Evolutionary conservation across 768 basidiomycete genomes (phyloP).

Genomic region (Postia placenta): DNA sequence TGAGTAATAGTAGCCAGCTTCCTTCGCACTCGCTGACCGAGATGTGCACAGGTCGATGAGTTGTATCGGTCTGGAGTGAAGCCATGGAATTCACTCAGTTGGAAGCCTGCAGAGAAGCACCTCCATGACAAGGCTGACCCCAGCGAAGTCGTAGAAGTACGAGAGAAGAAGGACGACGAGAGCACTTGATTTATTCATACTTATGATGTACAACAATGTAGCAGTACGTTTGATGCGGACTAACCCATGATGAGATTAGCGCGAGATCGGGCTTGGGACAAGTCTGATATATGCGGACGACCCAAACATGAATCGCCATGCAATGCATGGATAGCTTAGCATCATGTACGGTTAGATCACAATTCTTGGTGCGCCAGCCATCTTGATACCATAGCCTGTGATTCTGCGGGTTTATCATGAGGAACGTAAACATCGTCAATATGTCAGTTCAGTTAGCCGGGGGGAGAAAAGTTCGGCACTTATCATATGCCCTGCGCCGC

Average conservation of each 20-base stretch:
- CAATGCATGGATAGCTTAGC: not conserved
- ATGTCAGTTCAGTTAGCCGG: slow-evolving; percentile 6
- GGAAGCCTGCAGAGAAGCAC: slow-evolving; percentile 32
- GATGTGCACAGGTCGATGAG: slow-evolving; percentile 55
- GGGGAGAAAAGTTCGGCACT: slow-evolving; percentile 24
- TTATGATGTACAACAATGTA: no score
- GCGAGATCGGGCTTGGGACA: no score
- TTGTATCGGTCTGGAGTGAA: slow-evolving; percentile 59
- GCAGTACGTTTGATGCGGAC: no score
- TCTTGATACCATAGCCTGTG: slow-evolving; percentile 54
- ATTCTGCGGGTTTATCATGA: slow-evolving; percentile 62
- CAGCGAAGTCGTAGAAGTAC: slow-evolving; percentile 15
- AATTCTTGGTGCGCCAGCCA: slow-evolving; percentile 46
- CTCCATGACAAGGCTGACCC: slow-evolving; percentile 16
- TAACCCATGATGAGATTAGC: no score
- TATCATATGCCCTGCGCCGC: slow-evolving; percentile 61
- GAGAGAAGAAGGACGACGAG: slow-evolving; percentile 11
- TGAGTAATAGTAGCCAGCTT: not conserved
- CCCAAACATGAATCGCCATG: no score
- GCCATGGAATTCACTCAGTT: slow-evolving; percentile 59
- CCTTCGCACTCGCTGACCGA: not conserved
- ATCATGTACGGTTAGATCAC: slow-evolving; percentile 3
- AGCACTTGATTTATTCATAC: no score
- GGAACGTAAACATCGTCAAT: slow-evolving; percentile 40
- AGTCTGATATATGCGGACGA: no score